Percentiles rank a stretch among this genome's conserved stretches.
These are phyloP conservation scores for Pythium apleroticum DNA, from an alignment of 352 stramenopile species.

Conservation along the genomic window DNA sequence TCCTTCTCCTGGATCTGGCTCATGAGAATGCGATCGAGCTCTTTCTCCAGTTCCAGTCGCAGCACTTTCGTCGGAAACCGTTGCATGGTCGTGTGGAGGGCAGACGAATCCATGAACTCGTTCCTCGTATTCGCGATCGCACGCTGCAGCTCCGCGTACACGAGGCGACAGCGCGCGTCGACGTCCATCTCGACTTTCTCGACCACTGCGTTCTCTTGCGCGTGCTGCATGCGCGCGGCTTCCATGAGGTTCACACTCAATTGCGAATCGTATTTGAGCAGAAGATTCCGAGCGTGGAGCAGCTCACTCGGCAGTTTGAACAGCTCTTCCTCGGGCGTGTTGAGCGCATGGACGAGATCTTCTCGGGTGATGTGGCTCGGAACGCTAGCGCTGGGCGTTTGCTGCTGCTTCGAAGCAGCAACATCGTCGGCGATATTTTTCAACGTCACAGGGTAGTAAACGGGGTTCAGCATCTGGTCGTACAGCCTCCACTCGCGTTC, in stretches of 20 bases:
- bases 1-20: constrained; percentile 83
- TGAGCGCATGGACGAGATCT: constrained; percentile 55
- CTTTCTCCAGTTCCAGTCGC: constrained; percentile 88
- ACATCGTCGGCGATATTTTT: constrained; percentile 36
- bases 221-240: constrained; percentile 39
- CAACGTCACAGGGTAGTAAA: constrained; percentile 61
- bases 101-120: constrained; percentile 88
- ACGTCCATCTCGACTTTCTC: constrained; percentile 78
- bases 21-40: constrained; percentile 88
- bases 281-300: constrained; percentile 52
- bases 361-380: constrained; percentile 50
- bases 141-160: constrained; percentile 90
- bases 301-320: constrained; percentile 63
- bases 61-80: constrained; percentile 90
- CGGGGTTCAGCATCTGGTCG: constrained; percentile 71
- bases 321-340: constrained; percentile 71
- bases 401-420: background rate
- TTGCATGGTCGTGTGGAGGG: constrained; percentile 89
- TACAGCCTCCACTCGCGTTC: constrained; percentile 71
- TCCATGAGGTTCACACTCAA: constrained; percentile 53
- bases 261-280: constrained; percentile 68
- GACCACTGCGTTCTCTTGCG: constrained; percentile 22
- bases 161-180: constrained; percentile 81
- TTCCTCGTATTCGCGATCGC: constrained; percentile 81
- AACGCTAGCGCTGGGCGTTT: constrained; percentile 15